These are phyloP conservation scores for Paramecium octaurelia DNA, from an alignment of 73 alveolate genomes.

Conservation along the genomic window DNA sequence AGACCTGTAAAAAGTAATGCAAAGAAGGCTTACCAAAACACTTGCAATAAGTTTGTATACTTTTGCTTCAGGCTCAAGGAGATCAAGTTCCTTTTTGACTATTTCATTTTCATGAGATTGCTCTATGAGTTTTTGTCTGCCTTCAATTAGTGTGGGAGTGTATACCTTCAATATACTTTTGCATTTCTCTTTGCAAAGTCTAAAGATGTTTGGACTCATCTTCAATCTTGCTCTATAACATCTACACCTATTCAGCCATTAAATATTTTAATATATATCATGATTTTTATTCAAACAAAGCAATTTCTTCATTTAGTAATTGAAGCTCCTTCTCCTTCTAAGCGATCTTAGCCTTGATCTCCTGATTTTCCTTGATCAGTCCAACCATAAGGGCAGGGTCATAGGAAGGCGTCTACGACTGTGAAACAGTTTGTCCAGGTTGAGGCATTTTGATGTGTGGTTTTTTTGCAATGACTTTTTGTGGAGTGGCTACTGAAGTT, in stretches of 20 bases:
- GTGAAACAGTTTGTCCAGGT: not conserved
- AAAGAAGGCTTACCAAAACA: not conserved
- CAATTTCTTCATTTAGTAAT: not conserved
- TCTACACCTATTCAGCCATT: slow-evolving; percentile 33
- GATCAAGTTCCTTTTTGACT: slow-evolving; percentile 57
- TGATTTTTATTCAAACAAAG: not conserved
- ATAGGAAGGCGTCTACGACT: not conserved
- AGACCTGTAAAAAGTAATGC: not conserved
- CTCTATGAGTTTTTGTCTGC: slow-evolving; percentile 60
- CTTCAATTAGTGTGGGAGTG: not conserved
- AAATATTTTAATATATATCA: not conserved
- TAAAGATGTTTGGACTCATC: slow-evolving; percentile 6
- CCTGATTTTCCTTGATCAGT: not conserved
- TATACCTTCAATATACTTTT: slow-evolving; percentile 50
- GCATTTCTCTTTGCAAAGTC: slow-evolving; percentile 47
- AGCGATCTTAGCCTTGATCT: not conserved
- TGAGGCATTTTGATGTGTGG: not conserved
- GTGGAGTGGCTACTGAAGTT: not conserved
- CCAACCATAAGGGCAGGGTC: slow-evolving; percentile 3
- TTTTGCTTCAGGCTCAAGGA: slow-evolving; percentile 57
- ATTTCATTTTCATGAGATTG: slow-evolving; percentile 58
- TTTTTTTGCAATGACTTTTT: not conserved
- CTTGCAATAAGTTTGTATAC: slow-evolving; percentile 57
- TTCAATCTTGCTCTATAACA: slow-evolving; percentile 12
- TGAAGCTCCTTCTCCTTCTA: not conserved